Base-by-base conservation (phyloP, 176 grass and related monocot species). In the Oryza nivara region DNA sequence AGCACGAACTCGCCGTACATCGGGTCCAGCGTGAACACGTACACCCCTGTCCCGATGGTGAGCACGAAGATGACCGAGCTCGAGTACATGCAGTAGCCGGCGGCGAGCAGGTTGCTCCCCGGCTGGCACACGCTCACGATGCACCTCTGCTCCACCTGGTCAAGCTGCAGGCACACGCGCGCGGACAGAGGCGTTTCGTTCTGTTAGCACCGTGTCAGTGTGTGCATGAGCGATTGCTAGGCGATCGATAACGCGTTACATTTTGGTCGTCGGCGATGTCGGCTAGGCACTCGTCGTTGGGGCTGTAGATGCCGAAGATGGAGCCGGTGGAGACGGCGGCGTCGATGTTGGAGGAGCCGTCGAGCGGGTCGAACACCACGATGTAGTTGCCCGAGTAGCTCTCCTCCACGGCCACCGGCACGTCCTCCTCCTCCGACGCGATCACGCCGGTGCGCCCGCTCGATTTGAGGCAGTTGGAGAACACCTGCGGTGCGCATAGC, bases 21-120 rank as follows among this genome's bases (percentile, higher is more conserved):
- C 2, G 96, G 96, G 78, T 99, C 96, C 56, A 99, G 89, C 48
- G 93, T 99, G 93, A 99, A 99, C 80, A 87, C 89, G 75, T 94
- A 99, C 76, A 96, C 96, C 54, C 96, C 96, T 28, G 84, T 89
- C 70, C 96, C 96, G 73, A 99, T 41, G 41, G 96, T 99, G 49
- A 99, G 71, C 83, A 99, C 96, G 90, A 99, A 99, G 88, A 99
- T 96, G 26, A 96, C 84, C 19, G 96, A 99, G 89, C 96, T 98
- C 12, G 96, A 99, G 93, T 99, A 99, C 93, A 99, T 99, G 88
- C 96, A 99, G 85, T 99, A 99, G 10, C 96, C 96, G 26, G 96
- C 93, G 3, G 96, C 91, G 12, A 99, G 83, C 51, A 99, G 86
- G 88, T 99, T 99, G 88, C 76, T 90, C 51, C 96, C 96, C 5